Evolutionary conservation across 2,329 filamentous ascomycete genomes (phyloP).

Genomic region (Elsinoe fawcettii): DNA sequence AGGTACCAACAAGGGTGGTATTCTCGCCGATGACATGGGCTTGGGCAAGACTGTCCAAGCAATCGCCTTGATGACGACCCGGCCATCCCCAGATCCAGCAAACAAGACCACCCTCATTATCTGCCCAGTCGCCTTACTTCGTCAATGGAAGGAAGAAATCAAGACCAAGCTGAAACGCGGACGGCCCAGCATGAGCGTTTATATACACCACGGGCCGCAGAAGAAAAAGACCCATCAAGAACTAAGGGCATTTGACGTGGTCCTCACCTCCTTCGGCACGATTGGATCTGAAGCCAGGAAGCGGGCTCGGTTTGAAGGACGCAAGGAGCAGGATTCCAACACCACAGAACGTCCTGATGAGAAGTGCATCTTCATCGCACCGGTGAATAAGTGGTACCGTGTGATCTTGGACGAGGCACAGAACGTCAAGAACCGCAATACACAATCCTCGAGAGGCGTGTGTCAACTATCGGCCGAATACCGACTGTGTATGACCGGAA

Average conservation of each 20-base stretch:
- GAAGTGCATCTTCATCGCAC: conserved; percentile 37
- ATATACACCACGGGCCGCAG: conserved; percentile 57
- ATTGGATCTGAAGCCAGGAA: conserved; percentile 60
- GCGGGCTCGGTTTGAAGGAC: conserved; percentile 44
- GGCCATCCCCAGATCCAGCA: conserved; percentile 51
- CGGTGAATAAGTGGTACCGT: conserved; percentile 53
- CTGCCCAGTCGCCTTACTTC: conserved; percentile 69
- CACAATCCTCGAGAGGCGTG: conserved; percentile 54
- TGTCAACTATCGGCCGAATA: conserved; percentile 52
- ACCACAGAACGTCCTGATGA: conserved; percentile 28
- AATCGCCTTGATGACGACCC: conserved; percentile 64
- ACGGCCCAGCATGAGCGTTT: conserved; percentile 53
- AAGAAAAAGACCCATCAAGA: conserved; percentile 54
- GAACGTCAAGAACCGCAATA: conserved; percentile 67
- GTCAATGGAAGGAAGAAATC: conserved; percentile 81
- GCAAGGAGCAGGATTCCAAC: conserved; percentile 40
- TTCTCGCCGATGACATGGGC: conserved; percentile 76
- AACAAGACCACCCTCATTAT: conserved; percentile 74
- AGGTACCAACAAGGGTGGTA: conserved; percentile 64
- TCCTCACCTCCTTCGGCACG: conserved; percentile 72
- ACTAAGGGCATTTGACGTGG: conserved; percentile 61
- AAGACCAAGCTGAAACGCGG: conserved; percentile 55
- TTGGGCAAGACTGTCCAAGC: conserved; percentile 79
- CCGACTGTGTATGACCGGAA: conserved; percentile 70
- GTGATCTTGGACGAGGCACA: conserved; percentile 75